A percentile compares a stretch with the other conserved stretches of the same genome.
Evolutionary conservation across 768 basidiomycete genomes (phyloP).

Genomic region (Boletus sp.): DNA sequence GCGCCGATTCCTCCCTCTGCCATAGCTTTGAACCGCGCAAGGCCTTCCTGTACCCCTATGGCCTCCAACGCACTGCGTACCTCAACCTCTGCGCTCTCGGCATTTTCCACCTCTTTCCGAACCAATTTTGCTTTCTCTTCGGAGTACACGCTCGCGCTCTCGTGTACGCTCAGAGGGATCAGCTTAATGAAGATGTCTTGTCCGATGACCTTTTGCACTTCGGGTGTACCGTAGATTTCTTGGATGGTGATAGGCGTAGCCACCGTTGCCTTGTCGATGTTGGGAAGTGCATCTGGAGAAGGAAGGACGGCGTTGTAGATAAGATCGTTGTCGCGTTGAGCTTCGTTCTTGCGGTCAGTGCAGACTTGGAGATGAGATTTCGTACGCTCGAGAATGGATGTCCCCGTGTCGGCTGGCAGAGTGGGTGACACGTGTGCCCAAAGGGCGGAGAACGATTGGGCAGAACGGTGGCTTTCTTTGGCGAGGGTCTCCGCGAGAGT

Average conservation of each 20-base stretch:
- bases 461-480: slow-evolving; percentile 75
- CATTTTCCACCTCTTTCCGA: slow-evolving; percentile 82
- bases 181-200: slow-evolving; percentile 84
- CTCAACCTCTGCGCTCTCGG: slow-evolving; percentile 80
- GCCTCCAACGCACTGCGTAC: slow-evolving; percentile 75
- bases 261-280: slow-evolving; percentile 77
- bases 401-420: slow-evolving; percentile 81
- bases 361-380: slow-evolving; percentile 80
- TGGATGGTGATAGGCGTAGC: slow-evolving; percentile 90
- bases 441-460: slow-evolving; percentile 62
- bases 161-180: slow-evolving; percentile 91
- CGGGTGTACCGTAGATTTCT: slow-evolving; percentile 85
- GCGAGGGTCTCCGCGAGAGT: slow-evolving; percentile 72
- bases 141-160: slow-evolving; percentile 93
- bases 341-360: slow-evolving; percentile 69
- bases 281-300: slow-evolving; percentile 69
- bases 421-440: slow-evolving; percentile 78
- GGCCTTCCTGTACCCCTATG: slow-evolving; percentile 70
- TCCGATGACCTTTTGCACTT: slow-evolving; percentile 94
- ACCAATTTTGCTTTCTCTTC: slow-evolving; percentile 98
- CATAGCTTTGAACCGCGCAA: slow-evolving; percentile 67
- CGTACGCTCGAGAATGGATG: slow-evolving; percentile 75
- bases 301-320: slow-evolving; percentile 94
- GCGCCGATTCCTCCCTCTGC: slow-evolving; percentile 60
- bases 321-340: slow-evolving; percentile 89